Evolutionary conservation across 345 rosid species (phyloP).

Genomic region (Dipteronia dyeriana): DNA sequence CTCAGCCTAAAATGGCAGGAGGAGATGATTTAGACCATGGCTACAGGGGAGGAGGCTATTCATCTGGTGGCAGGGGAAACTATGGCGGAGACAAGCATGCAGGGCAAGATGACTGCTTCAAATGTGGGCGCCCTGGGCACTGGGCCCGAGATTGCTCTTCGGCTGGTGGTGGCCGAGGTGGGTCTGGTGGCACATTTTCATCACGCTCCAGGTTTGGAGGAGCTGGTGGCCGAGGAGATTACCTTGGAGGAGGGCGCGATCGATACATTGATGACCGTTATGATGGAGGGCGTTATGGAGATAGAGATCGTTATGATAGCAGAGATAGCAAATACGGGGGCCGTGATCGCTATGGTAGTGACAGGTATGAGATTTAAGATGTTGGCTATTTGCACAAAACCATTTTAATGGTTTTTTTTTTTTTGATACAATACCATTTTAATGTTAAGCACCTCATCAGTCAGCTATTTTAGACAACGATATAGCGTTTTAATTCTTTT

Average conservation of each 20-base stretch:
- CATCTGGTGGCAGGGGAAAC: conserved; percentile 69
- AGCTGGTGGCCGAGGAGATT: conserved; percentile 67
- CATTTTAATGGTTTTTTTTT: neutral
- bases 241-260: conserved; percentile 79
- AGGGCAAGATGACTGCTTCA: conserved; percentile 92
- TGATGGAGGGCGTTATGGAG: conserved; percentile 83
- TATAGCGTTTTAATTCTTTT: neutral
- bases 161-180: conserved; percentile 80
- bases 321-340: conserved; percentile 64
- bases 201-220: conserved; percentile 84
- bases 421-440: neutral
- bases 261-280: conserved; percentile 90
- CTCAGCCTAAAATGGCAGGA: conserved; percentile 82
- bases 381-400: neutral
- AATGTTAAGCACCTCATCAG: neutral
- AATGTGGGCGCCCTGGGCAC: conserved; percentile 90
- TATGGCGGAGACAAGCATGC: conserved; percentile 71
- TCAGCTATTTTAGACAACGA: neutral
- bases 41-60: conserved; percentile 83
- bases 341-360: conserved; percentile 70
- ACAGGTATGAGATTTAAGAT: conserved; percentile 55
- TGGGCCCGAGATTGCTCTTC: conserved; percentile 99
- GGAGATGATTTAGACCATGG: conserved; percentile 80
- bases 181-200: conserved; percentile 62
- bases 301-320: conserved; percentile 79